Percentiles rank a stretch among this genome's conserved stretches.
Evolutionary conservation across 345 rosid species (phyloP).

Genomic region (Mercurialis annua): DNA sequence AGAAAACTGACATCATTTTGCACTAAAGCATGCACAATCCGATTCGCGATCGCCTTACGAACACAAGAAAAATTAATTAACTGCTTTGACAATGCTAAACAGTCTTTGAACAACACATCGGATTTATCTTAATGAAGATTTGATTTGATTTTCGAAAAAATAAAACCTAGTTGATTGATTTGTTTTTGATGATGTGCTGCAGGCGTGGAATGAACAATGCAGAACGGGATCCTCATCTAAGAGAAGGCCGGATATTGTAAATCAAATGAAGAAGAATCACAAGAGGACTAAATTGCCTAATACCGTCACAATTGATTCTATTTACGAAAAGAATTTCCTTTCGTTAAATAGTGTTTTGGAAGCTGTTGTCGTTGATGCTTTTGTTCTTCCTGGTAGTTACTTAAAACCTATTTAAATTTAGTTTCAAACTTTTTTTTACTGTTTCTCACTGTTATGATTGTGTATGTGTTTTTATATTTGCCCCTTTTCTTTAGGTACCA

Average conservation of each 20-base stretch:
- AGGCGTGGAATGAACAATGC: conserved; percentile 81
- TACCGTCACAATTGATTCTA: conserved; percentile 70
- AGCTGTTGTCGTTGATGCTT: conserved; percentile 62
- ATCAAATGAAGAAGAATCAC: conserved; percentile 60
- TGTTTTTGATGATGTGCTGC: not conserved
- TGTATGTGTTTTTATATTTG: too few relatives aligned
- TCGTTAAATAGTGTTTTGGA: conserved; percentile 70
- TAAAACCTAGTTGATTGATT: not conserved
- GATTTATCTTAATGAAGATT: not conserved
- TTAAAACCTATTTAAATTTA: too few relatives aligned
- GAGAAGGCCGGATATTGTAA: conserved; percentile 55
- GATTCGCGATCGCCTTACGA: too few relatives aligned
- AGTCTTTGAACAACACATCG: not conserved
- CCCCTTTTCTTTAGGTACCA: conserved; percentile 69
- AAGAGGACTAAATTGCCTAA: conserved; percentile 64
- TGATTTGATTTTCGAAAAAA: not conserved
- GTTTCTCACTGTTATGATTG: too few relatives aligned
- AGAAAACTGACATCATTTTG: not conserved
- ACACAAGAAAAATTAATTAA: not conserved
- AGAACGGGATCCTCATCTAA: conserved; percentile 46
- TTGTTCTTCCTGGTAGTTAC: conserved; percentile 63
- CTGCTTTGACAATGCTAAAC: not conserved
- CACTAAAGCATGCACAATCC: too few relatives aligned
- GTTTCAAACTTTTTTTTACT: too few relatives aligned
- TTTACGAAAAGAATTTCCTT: conserved; percentile 78